Evolutionary conservation across 208 protist species (phyloP).

Genomic region (Trichomonas tenax): DNA sequence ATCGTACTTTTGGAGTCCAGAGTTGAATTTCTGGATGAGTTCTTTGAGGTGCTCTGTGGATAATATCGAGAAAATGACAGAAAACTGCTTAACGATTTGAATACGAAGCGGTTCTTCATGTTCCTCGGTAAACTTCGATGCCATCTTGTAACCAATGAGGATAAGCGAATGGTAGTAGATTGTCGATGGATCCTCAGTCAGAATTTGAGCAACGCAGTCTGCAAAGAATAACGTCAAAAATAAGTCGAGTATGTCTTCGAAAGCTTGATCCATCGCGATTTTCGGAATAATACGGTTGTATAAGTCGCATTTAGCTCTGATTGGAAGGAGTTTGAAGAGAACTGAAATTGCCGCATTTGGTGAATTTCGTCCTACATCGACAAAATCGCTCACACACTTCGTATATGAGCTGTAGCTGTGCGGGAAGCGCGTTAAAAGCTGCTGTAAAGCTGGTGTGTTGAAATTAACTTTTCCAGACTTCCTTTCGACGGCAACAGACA

Average conservation of each 20-base stretch:
- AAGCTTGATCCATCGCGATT: neutral
- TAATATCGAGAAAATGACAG: neutral
- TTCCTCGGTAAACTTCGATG: neutral
- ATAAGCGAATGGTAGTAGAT: neutral
- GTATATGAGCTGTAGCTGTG: neutral
- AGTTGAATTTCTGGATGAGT: neutral
- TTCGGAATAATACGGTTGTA: neutral
- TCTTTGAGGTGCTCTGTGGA: neutral
- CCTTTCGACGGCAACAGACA: neutral
- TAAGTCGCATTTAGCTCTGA: neutral
- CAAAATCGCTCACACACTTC: neutral
- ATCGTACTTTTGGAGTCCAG: neutral
- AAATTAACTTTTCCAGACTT: neutral
- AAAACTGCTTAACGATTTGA: neutral
- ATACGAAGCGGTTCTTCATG: neutral
- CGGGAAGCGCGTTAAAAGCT: neutral
- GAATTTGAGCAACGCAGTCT: conserved; percentile 8
- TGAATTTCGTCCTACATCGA: neutral
- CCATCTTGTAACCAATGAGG: neutral
- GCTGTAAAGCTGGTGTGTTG: neutral
- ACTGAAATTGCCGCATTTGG: neutral
- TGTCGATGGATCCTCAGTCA: neutral
- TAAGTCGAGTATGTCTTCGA: neutral
- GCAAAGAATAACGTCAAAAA: neutral
- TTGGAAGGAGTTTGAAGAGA: neutral